Percentiles rank a stretch among this genome's conserved stretches.
Evolutionary conservation across 2,329 filamentous ascomycete species (phyloP).

Genomic region (Verticillium tricorpus): DNA sequence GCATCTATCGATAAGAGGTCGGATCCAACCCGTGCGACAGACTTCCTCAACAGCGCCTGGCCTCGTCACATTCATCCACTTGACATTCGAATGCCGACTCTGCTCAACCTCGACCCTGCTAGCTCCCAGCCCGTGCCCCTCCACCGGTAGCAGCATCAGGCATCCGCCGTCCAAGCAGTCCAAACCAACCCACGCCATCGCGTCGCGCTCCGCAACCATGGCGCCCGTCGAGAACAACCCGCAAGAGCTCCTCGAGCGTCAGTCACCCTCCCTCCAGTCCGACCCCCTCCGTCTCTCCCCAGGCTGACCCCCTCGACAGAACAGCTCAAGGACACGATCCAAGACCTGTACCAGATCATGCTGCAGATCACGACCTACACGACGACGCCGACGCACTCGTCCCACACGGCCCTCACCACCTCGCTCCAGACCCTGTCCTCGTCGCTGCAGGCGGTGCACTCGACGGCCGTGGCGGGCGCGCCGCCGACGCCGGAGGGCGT

Average conservation of each 20-base stretch:
- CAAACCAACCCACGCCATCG: background rate
- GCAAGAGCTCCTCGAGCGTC: conserved; percentile 35
- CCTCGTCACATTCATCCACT: background rate
- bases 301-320: conserved; percentile 30
- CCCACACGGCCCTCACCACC: conserved; percentile 4
- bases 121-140: too few species aligned
- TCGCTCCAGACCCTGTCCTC: conserved; percentile 33
- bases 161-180: background rate
- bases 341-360: conserved; percentile 60
- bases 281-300: too few species aligned
- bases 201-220: conserved; percentile 23
- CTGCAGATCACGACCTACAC: conserved; percentile 61
- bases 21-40: background rate
- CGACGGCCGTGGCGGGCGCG: conserved; percentile 29
- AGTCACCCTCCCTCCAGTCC: conserved; percentile 1
- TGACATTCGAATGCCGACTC: background rate
- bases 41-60: background rate
- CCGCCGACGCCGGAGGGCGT: conserved; percentile 7
- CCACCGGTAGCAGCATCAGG: too few species aligned
- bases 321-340: conserved; percentile 57
- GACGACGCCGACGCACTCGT: conserved; percentile 20
- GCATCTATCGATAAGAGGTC: background rate
- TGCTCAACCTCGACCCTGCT: background rate
- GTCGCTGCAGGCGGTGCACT: conserved; percentile 33
- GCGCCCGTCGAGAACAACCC: conserved; percentile 35